Base-by-base conservation (phyloP, 2,329 filamentous ascomycete species). In the Fusarium aywerte region DNA sequence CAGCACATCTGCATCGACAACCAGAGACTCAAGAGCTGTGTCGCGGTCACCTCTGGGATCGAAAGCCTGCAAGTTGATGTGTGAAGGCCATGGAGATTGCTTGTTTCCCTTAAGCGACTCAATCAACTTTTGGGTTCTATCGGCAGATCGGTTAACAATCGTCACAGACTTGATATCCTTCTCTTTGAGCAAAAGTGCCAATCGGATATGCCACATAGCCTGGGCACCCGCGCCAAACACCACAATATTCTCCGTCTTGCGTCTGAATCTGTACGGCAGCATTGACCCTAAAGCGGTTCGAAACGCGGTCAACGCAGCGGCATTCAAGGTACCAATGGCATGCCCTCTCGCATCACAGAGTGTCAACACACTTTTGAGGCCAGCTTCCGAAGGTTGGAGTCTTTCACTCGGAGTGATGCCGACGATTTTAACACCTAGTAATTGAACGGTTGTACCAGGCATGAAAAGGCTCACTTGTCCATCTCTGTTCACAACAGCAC, bases 201-300 rank as follows among this genome's bases (percentile, higher is more conserved):
- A 81, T 1, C 88, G 84, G 15, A 90, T 85, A 70, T 92, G 90
- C 90, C 90, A 92, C 72, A 89, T 88, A 1, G 90, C 90, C 76
- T 92, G 89, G 67, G 86, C 87, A 20, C 90, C 90, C 0, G 89
- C 89, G 3, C 90, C 90, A 70, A 92, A 92, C 16, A 92, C 85
- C 5, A 87, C 84, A 4, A 92, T 74, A 21, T 86, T 87, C 18
- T 72, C 60, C 0, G 73, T 75, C 21, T 57, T 58, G 47, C 55
- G 50, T 4, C 73, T 66, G 25, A 67, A 74, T 11, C 70, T 76
- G 73, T 87, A 87, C 18, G 90, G 82, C 68, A 90, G 81, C 57
- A 89, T 86, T 13, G 85, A 85, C 0, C 86, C 86, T 13, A 92
- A 79, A 0, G 89, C 87, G 0, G 90, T 92, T 43, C 89, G 84